Conservation (phyloP, 257 asterid species). For the Ophiorrhiza pumila region DNA sequence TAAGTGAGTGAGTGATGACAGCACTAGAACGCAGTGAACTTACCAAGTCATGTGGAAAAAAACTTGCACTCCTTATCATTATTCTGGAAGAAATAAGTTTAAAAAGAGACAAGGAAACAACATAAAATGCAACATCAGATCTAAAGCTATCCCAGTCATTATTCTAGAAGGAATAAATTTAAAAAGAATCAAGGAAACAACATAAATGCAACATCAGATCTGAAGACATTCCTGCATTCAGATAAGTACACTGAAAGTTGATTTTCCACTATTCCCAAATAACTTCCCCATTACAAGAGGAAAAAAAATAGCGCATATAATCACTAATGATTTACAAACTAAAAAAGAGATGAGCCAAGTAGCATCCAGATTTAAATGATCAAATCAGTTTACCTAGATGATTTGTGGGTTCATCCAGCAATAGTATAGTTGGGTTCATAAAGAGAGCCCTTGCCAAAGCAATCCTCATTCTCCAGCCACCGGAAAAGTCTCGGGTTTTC, state of each 20-base stretch:
- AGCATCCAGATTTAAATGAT: not conserved
- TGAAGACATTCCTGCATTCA: not conserved
- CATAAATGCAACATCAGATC: not conserved
- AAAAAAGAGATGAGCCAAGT: not conserved
- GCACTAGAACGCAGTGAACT: too few species aligned
- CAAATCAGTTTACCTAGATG: constrained; percentile 69
- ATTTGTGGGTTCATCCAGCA: constrained; percentile 98
- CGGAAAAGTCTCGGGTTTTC: constrained; percentile 94
- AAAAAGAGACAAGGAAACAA: not conserved
- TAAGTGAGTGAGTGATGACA: too few species aligned
- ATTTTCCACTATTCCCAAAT: not conserved
- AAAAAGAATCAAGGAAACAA: not conserved
- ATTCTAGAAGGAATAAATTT: not conserved
- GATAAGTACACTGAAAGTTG: not conserved
- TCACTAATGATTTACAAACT: not conserved
- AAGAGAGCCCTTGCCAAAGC: constrained; percentile 95
- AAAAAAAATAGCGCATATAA: not conserved
- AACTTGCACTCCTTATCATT: too few species aligned
- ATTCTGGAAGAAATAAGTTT: not conserved
- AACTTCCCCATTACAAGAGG: not conserved
- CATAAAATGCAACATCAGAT: not conserved
- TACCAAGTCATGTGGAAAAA: too few species aligned
- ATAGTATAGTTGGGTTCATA: constrained; percentile 88
- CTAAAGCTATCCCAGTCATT: not conserved
- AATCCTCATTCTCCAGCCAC: constrained; percentile 99